Evolutionary conservation across 2,329 filamentous ascomycete species (phyloP).

Genomic region (Graphilbum fragrans): DNA sequence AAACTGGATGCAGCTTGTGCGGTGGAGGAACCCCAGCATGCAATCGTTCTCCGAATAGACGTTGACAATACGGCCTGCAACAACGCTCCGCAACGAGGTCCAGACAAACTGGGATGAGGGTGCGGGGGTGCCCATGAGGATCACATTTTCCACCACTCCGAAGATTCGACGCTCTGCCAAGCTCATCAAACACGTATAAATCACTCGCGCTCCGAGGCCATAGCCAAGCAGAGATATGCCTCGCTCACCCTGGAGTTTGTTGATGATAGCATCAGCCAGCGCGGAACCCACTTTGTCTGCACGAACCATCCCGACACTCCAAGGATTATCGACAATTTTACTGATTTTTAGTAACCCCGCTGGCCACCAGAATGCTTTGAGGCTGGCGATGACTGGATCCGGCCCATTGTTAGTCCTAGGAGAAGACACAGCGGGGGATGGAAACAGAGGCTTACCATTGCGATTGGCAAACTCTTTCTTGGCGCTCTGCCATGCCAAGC

Average conservation of each 20-base stretch:
- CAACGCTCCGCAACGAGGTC: constrained; percentile 65
- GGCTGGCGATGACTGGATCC: constrained; percentile 3
- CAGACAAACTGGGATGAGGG: constrained; percentile 63
- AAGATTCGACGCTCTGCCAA: constrained; percentile 74
- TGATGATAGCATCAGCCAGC: constrained; percentile 72
- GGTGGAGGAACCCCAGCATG: constrained; percentile 77
- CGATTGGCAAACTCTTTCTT: constrained; percentile 33
- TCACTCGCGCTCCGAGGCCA: constrained; percentile 68
- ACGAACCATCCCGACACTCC: constrained; percentile 62
- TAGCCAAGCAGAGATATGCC: constrained; percentile 73
- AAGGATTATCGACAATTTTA: constrained; percentile 71
- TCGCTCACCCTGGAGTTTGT: constrained; percentile 71
- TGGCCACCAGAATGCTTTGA: constrained; percentile 35
- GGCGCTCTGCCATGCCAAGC: constrained; percentile 67
- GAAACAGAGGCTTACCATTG: constrained; percentile 27
- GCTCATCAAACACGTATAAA: constrained; percentile 71
- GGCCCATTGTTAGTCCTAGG: neutral
- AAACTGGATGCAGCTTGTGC: constrained; percentile 67
- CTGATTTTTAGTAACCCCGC: constrained; percentile 52
- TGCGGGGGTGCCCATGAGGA: constrained; percentile 73
- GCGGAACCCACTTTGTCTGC: constrained; percentile 60
- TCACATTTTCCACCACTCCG: constrained; percentile 73
- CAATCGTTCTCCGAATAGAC: constrained; percentile 82
- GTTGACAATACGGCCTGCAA: constrained; percentile 76
- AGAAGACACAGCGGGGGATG: neutral